These are phyloP conservation scores for Aspergillus hortae DNA, from an alignment of 2,329 filamentous ascomycete genomes.

Conservation along the genomic window DNA sequence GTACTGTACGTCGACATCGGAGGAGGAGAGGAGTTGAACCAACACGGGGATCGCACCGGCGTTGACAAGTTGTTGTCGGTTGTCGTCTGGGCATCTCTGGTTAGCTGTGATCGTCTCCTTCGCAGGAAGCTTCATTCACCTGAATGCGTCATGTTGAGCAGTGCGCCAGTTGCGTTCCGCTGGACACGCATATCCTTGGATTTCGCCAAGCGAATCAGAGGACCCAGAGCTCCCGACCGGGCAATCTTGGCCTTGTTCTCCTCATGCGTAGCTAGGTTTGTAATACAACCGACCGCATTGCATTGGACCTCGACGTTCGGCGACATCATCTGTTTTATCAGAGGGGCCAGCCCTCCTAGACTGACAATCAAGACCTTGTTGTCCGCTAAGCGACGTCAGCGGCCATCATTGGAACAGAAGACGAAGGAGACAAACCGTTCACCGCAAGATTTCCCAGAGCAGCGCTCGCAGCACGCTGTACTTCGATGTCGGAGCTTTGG, in stretches of 20 bases:
- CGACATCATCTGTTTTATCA: conserved; percentile 98
- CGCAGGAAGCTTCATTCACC: conserved; percentile 54
- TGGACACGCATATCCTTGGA: conserved; percentile 99
- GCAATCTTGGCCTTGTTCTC: conserved; percentile 99
- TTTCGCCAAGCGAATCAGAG: conserved; percentile 86
- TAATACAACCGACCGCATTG: conserved; percentile 98
- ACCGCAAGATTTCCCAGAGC: conserved; percentile 94
- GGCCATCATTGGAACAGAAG: conserved; percentile 11
- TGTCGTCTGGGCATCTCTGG: conserved; percentile 67
- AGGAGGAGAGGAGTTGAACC: conserved; percentile 86
- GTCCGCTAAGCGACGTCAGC: conserved; percentile 67
- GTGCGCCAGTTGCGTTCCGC: conserved; percentile 89
- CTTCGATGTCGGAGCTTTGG: conserved; percentile 93
- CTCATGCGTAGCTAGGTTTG: conserved; percentile 95
- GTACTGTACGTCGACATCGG: conserved; percentile 97
- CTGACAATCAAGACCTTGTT: conserved; percentile 97
- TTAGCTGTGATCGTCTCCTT: conserved; percentile 17
- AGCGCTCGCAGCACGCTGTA: conserved; percentile 92
- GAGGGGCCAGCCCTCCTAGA: conserved; percentile 80
- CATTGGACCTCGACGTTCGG: conserved; percentile 98
- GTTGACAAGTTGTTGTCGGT: conserved; percentile 93
- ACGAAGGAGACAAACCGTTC: conserved; percentile 63
- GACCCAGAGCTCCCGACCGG: conserved; percentile 84
- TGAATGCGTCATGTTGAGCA: conserved; percentile 99
- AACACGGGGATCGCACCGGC: conserved; percentile 97